Evolutionary conservation across 108 stramenopile species (phyloP), one percentile per base, ranked within the genome.

Genomic region (Poteriospumella lacustris): DNA sequence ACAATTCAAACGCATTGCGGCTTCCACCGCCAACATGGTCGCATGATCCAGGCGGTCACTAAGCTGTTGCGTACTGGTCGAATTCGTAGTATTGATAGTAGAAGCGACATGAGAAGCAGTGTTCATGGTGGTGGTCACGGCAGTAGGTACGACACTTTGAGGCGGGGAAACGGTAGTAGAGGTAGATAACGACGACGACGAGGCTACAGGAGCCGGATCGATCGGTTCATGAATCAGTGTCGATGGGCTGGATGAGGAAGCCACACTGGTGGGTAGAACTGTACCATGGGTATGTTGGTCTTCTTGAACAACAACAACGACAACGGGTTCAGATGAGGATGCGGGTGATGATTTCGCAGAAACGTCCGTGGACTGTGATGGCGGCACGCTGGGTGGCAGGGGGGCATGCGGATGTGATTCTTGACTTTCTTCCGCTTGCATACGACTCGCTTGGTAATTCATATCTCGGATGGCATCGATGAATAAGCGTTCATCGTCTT

Each of bases 401-500:
- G 28, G 33, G 31, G 28, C 33, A 9, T 31, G 31, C 36, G 3
- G 15, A 31, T 31, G 9, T 12, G 28, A 26, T 12, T 12, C 60
- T 33, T 31, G 15, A 34, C 31, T 3, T 64, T 73, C 70, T 56
- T 73, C 70, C 12, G 44, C 47, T 24, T 73, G 70, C 28, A 73
- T 26, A 19, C 47, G 70, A 38, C 70, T 76, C 2, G 80, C 80
- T 58, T 80, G 70, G 39, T 58, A 33, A 34, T 80, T 80, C 36
- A 80, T 34, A 39, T 33, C 67, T 36, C 81, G 77, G 0, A 82
- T 82, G 41, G 68, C 78, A 31, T 82, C 81, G 2, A 82, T 78
- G 73, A 82, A 82, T 34, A 82, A 68, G 60, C 67, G 67, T 77
- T 82, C 81, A 33, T 82, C 81, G 0, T 41, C 75, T 29, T 68